Evolutionary conservation across 495 filamentous ascomycete species (phyloP).

Genomic region (Aspergillus coremiiformis): DNA sequence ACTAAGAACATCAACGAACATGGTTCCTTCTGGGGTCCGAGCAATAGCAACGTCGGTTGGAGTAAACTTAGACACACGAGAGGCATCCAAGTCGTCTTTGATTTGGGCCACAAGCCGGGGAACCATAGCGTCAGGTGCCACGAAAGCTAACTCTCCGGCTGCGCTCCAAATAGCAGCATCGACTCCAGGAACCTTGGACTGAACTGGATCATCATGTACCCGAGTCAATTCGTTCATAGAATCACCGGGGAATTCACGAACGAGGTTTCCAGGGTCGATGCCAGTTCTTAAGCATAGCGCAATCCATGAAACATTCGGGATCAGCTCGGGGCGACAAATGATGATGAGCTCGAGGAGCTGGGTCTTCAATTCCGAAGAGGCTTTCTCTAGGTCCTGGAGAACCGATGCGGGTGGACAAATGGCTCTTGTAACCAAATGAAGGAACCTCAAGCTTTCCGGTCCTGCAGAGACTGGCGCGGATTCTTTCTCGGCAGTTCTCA

Average conservation of each 20-base stretch:
- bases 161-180: conserved; percentile 67
- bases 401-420: conserved; percentile 53
- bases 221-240: conserved; percentile 42
- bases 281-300: conserved; percentile 68
- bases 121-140: conserved; percentile 76
- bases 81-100: conserved; percentile 56
- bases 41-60: conserved; percentile 87
- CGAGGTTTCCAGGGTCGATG: conserved; percentile 75
- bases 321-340: conserved; percentile 66
- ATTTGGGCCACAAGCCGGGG: conserved; percentile 69
- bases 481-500: conserved; percentile 67
- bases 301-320: conserved; percentile 81
- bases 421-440: conserved; percentile 59
- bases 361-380: conserved; percentile 41
- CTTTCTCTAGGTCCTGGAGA: conserved; percentile 25
- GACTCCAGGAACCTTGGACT: conserved; percentile 39
- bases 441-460: conserved; percentile 42
- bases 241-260: conserved; percentile 39
- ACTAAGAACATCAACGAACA: conserved; percentile 83
- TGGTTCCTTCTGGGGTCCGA: conserved; percentile 75
- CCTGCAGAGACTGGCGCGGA: conserved; percentile 63
- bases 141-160: conserved; percentile 85
- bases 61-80: conserved; percentile 60
- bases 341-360: conserved; percentile 70
- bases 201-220: conserved; percentile 34